Base-by-base conservation (phyloP, 2,329 filamentous ascomycete species). In the Claviceps sp. region DNA sequence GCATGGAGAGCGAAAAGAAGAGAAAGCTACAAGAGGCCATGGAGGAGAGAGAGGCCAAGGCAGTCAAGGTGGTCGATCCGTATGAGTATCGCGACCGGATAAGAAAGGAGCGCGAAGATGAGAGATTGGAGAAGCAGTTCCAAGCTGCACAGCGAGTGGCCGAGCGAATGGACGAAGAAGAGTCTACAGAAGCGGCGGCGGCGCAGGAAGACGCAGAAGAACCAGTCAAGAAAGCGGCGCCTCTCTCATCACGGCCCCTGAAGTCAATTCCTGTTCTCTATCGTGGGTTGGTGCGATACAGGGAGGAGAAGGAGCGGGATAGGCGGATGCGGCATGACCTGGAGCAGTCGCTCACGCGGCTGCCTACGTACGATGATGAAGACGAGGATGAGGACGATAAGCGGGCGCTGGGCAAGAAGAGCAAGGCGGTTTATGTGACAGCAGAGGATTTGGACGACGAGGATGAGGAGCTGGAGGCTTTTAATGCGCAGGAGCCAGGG, bases 1-100 rank as follows among this genome's bases (percentile, higher is more conserved):
- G 93, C 0, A 69, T 91, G 60, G 88, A 93, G 57, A 81, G 77
- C 4, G 89, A 93, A 65, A 84, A 84, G 70, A 95, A 95, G 72
- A 76, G 88, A 57, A 90, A 85, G 62, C 62, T 81, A 22, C 70
- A 78, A 44, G 84, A 89, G 65, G 78, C 79, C 51, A 77, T 76
- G 4, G 79, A 77, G 57, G 70, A 77, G 57, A 68, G 63, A 54
- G 68, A 73, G 41, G 69, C 72, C 49, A 89, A 89, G 63, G 68
- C 74, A 14, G 82, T 79, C 63, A 76, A 78, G 48, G 75, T 71
- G 36, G 76, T n/a, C 2, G 44, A 87, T 43, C 83, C 85, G 54
- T 76, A 76, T 1, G 86, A 86, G 62, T 95, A 87, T 62, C 73
- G 87, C 9, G 84, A 87, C 57, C 73, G 88, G 2, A 78, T 89